phyloP scores from a whole-genome alignment of 2,329 filamentous ascomycete genomes.

The Neurospora sp. region DNA sequence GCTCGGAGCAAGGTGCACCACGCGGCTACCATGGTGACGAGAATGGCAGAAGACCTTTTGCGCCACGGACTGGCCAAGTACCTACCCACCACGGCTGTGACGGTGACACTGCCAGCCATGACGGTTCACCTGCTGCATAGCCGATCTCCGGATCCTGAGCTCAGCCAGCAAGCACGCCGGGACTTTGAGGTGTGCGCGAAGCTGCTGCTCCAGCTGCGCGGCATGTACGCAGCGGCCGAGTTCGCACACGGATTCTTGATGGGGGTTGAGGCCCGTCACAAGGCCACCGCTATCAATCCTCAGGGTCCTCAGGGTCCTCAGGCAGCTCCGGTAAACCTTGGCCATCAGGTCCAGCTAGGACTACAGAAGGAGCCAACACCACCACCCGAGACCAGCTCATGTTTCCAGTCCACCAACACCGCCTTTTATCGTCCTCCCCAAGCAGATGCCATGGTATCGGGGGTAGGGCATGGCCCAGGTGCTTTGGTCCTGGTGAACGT shows the following conservation, averaged over 20 bases:
- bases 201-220: slow-evolving; percentile 76
- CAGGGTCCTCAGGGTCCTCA: neutral
- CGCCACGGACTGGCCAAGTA: slow-evolving; percentile 62
- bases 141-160: slow-evolving; percentile 65
- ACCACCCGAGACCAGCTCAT: neutral
- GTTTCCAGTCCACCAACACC: neutral
- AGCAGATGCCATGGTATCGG: neutral
- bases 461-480: neutral
- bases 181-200: slow-evolving; percentile 93
- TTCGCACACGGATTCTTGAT: slow-evolving; percentile 89
- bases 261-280: neutral
- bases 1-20: slow-evolving; percentile 76
- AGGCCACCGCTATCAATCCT: neutral
- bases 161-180: slow-evolving; percentile 60
- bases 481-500: neutral
- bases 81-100: slow-evolving; percentile 81
- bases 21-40: slow-evolving; percentile 76
- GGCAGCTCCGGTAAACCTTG: neutral
- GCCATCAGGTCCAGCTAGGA: neutral
- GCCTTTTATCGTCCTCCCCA: neutral
- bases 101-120: slow-evolving; percentile 79
- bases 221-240: slow-evolving; percentile 89
- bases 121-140: slow-evolving; percentile 90
- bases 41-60: slow-evolving; percentile 68
- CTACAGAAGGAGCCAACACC: neutral